Evolutionary conservation across 2,329 filamentous ascomycete genomes (phyloP).

Genomic region (Penicillium aurantiogriseum): DNA sequence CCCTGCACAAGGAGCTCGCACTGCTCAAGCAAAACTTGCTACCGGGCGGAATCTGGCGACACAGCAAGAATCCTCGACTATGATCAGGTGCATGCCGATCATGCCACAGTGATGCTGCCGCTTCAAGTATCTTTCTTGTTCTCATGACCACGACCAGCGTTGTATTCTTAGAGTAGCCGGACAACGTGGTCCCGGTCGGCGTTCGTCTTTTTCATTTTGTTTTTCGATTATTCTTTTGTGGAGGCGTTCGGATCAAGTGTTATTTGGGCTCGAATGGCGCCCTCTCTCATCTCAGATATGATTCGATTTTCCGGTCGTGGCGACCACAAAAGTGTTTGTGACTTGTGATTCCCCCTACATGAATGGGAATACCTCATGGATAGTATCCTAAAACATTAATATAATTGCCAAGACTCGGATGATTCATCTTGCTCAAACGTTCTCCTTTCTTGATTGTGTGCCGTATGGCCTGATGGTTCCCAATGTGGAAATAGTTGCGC

Average conservation of each 20-base stretch:
- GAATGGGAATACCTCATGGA: conserved; percentile 10
- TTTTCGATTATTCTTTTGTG: neutral
- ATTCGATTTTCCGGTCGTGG: conserved; percentile 18
- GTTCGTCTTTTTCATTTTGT: neutral
- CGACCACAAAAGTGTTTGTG: conserved; percentile 27
- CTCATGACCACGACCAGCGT: conserved; percentile 21
- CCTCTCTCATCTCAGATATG: conserved; percentile 19
- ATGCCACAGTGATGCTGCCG: neutral
- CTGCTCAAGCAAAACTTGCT: conserved; percentile 31
- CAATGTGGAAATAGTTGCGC: neutral
- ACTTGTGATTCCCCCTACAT: conserved; percentile 15
- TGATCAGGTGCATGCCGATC: neutral
- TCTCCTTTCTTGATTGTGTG: neutral
- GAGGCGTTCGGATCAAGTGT: conserved; percentile 8
- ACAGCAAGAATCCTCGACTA: conserved; percentile 14
- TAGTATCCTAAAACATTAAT: conserved; percentile 24
- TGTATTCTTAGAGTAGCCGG: conserved; percentile 18
- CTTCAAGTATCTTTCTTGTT: neutral
- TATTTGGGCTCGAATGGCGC: conserved; percentile 4
- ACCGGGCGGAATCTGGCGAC: conserved; percentile 27
- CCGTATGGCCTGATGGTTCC: neutral
- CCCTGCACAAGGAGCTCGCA: conserved; percentile 34
- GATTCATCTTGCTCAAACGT: conserved; percentile 7
- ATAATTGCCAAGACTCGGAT: conserved; percentile 24
- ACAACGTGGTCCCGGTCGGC: conserved; percentile 10